These are phyloP conservation scores for Phytophthora pisi DNA, from an alignment of 352 stramenopile genomes.

Conservation along the genomic window DNA sequence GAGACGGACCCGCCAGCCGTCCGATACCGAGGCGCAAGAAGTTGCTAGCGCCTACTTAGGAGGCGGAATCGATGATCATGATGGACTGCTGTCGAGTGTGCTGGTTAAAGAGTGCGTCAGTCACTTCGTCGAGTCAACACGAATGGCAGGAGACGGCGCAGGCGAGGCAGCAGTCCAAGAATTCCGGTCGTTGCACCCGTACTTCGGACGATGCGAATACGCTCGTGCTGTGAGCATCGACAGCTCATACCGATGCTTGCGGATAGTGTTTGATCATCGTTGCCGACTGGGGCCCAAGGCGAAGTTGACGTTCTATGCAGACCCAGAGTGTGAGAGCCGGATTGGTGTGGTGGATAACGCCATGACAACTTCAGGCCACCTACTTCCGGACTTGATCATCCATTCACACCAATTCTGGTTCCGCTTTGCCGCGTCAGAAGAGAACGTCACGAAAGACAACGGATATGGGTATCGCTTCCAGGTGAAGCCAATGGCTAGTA, in stretches of 20 bases:
- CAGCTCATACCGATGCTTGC: conserved; percentile 61
- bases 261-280: conserved; percentile 83
- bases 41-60: conserved; percentile 57
- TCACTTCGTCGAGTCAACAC: conserved; percentile 85
- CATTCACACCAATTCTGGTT: conserved; percentile 86
- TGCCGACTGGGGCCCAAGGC: conserved; percentile 74
- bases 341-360: conserved; percentile 58
- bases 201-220: conserved; percentile 86
- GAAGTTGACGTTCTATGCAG: conserved; percentile 75
- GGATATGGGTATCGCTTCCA: conserved; percentile 87
- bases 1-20: conserved; percentile 48
- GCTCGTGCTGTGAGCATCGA: conserved; percentile 59
- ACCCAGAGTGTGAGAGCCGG: conserved; percentile 67
- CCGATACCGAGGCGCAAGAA: conserved; percentile 67
- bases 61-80: conserved; percentile 57
- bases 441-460: conserved; percentile 62
- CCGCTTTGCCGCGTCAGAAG: conserved; percentile 71
- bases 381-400: conserved; percentile 72
- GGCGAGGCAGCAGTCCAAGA: conserved; percentile 41
- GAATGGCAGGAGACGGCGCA: conserved; percentile 63
- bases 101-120: conserved; percentile 86
- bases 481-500: conserved; percentile 78
- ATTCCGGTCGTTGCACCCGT: conserved; percentile 86
- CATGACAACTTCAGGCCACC: conserved; percentile 42
- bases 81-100: conserved; percentile 69